Conservation (phyloP, 2,329 filamentous ascomycete genomes). For the Aureobasidium sp. region DNA sequence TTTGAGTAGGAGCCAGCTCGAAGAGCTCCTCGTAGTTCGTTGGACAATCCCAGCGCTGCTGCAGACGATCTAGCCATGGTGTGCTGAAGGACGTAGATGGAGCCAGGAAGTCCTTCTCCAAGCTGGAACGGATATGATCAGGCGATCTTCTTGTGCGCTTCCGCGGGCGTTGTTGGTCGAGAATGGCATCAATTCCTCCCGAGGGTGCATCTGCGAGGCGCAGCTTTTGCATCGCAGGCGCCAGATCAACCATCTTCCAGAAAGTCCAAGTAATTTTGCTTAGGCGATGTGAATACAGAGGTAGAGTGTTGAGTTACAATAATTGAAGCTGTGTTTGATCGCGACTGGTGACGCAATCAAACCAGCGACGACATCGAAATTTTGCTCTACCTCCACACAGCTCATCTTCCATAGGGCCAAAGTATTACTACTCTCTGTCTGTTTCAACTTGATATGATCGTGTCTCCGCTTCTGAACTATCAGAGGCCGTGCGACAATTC, state of each 20-base stretch:
- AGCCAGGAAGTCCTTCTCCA: constrained; percentile 70
- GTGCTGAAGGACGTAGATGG: constrained; percentile 73
- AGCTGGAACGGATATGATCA: constrained; percentile 60
- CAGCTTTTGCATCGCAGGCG: constrained; percentile 9
- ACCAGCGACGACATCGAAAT: background rate
- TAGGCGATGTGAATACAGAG: background rate
- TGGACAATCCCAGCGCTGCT: constrained; percentile 82
- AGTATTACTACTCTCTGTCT: background rate
- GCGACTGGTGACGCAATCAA: background rate
- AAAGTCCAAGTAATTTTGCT: background rate
- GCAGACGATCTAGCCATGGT: constrained; percentile 81
- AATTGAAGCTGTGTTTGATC: background rate
- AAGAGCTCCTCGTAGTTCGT: constrained; percentile 79
- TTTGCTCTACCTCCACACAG: background rate
- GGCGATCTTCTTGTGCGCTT: constrained; percentile 50
- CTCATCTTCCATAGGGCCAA: no score
- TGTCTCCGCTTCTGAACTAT: background rate
- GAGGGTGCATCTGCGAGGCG: background rate
- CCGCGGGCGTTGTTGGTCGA: constrained; percentile 47
- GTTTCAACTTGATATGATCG: no score
- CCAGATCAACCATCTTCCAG: constrained; percentile 10
- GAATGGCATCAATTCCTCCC: constrained; percentile 49
- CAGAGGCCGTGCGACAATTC: no score
- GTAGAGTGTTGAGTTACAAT: background rate
- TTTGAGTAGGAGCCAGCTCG: constrained; percentile 81